These are phyloP conservation scores for Cicer yamashitae DNA, from an alignment of 306 rosid genomes.

Conservation along the genomic window DNA sequence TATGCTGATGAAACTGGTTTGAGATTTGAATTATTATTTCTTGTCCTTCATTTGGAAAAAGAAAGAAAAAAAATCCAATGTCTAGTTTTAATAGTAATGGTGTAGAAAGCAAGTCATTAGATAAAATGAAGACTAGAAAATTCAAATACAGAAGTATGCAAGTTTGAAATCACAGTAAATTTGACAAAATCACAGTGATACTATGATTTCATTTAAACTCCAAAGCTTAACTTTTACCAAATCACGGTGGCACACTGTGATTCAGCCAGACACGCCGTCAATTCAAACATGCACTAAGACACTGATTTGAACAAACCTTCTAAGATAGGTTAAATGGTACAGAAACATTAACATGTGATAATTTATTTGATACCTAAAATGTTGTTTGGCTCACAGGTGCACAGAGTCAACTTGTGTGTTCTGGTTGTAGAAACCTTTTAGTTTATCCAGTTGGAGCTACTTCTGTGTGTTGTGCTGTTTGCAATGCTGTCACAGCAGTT, in stretches of 20 bases:
- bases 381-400: constrained; percentile 57
- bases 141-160: neutral
- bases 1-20: constrained; percentile 25
- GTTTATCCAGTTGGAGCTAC: constrained; percentile 93
- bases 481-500: constrained; percentile 95
- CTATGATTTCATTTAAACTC: neutral
- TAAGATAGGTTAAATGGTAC: constrained; percentile 17
- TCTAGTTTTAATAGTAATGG: neutral
- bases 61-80: neutral
- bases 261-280: no score
- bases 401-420: constrained; percentile 98
- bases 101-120: constrained; percentile 8
- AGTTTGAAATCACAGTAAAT: neutral
- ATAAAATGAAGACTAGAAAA: neutral
- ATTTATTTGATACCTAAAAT: constrained; percentile 35
- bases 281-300: neutral
- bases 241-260: no score
- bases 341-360: neutral
- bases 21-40: constrained; percentile 32
- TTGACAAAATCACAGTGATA: neutral
- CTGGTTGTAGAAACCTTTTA: constrained; percentile 94
- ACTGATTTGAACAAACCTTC: neutral
- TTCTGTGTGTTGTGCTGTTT: constrained; percentile 98
- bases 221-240: no score
- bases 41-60: constrained; percentile 9